Evolutionary conservation across 2,329 filamentous ascomycete genomes (phyloP), one percentile per base, ranked within the genome.

Genomic region (Aspergillus phoenicis): DNA sequence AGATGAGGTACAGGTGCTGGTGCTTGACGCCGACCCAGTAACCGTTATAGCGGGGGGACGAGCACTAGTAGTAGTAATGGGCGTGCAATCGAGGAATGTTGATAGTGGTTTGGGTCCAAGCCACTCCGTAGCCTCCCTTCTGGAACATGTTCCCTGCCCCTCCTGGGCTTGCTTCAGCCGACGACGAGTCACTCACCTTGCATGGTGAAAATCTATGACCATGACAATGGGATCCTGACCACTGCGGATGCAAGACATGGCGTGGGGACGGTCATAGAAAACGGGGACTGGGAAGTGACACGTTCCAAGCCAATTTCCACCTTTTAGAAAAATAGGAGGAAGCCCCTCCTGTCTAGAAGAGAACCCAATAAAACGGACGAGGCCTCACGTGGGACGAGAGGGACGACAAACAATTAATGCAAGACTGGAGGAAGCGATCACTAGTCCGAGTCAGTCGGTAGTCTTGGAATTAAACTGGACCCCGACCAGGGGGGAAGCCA

Each of bases 141-240:
- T 51, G 20, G 47, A 51, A 15, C 26, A 15, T 8, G 8, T 15
- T 11, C 33, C 47, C 11, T 26, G 24, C 24, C 47, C n/a, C 26
- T 11, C n/a, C 8, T 11, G 28, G 15, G 15, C 26, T 51, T 28
- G 26, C 26, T 51, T 5, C 26, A 10, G 8, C 13, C 15, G 47
- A 51, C 47, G 15, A 49, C 26, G n/a, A 36, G 33, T 13, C 33
- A 49, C 77, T 71, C 65, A 81, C 80, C 79, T 75, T 62, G 90
- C 90, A 83, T 94, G 91, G 77, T 94, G 90, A 74, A 94, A 94
- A 75, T 90, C 91, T 70, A 94, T 90, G 61, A 94, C 89, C 65
- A 89, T 87, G 52, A 94, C 89, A 73, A 93, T 82, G 48, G 91
- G 90, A 59, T 75, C 71, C 70, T 77, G 74, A 82, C 80, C 73